Percentiles rank a stretch among this genome's conserved stretches.
phyloP scores from a whole-genome alignment of 2,329 filamentous ascomycete genomes.

The Scedosporium minutisporum region DNA sequence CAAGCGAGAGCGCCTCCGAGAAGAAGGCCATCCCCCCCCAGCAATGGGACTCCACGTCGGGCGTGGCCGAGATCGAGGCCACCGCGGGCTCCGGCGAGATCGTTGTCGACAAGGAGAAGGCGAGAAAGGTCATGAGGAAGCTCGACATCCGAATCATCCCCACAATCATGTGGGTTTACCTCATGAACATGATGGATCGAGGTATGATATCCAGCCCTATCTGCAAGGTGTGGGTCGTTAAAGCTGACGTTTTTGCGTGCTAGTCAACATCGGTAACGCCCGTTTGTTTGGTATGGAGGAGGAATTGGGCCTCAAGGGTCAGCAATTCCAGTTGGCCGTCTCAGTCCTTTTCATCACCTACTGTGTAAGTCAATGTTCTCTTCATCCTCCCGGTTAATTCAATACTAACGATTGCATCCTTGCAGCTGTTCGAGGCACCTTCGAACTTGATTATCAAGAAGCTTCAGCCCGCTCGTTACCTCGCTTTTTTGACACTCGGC shows the following conservation, averaged over 20 bases:
- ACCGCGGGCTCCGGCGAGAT: not conserved
- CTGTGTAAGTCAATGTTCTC: constrained; percentile 25
- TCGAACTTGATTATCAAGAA: constrained; percentile 29
- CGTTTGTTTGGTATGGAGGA: constrained; percentile 49
- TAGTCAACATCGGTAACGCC: constrained; percentile 64
- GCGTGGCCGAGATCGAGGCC: not conserved
- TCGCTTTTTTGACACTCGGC: constrained; percentile 31
- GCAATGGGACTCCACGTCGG: not conserved
- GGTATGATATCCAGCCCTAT: constrained; percentile 11
- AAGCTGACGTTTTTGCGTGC: too few species aligned
- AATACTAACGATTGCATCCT: too few species aligned
- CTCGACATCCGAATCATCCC: constrained; percentile 23
- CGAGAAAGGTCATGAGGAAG: constrained; percentile 13
- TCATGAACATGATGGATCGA: constrained; percentile 27
- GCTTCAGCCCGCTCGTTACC: constrained; percentile 36
- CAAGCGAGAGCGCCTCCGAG: not conserved
- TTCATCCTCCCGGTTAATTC: too few species aligned
- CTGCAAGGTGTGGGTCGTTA: too few species aligned
- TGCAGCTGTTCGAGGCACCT: constrained; percentile 27
- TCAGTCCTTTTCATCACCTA: constrained; percentile 29
- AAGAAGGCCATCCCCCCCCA: not conserved
- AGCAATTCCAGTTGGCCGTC: constrained; percentile 48
- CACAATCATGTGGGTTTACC: constrained; percentile 22
- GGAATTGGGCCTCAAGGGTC: constrained; percentile 43
- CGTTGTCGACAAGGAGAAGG: not conserved